Evolutionary conservation across 1,284 basidiomycete genomes (phyloP).

Genomic region (Fomitiporia mediterranea): DNA sequence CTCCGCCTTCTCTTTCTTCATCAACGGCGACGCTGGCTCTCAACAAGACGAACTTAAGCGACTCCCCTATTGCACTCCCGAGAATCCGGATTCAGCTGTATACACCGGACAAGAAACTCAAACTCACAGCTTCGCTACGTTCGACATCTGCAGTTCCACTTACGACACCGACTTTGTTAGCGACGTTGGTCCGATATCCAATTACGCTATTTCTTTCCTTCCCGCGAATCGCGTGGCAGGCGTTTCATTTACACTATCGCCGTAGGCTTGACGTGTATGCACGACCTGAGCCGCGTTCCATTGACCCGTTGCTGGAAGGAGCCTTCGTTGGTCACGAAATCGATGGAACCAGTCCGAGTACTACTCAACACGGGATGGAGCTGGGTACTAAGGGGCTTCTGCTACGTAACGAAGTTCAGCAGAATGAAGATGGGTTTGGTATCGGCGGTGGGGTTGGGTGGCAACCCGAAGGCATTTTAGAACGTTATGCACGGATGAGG

Average conservation of each 20-base stretch:
- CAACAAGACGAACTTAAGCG: not conserved
- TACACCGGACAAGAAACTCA: conserved; percentile 34
- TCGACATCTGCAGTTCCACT: conserved; percentile 39
- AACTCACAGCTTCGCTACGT: conserved; percentile 46
- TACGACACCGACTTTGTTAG: conserved; percentile 38
- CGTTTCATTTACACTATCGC: conserved; percentile 61
- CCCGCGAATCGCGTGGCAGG: conserved; percentile 62
- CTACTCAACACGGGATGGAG: too few species aligned
- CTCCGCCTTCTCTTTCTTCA: not conserved
- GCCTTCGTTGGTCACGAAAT: not conserved
- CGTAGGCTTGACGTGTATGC: conserved; percentile 59
- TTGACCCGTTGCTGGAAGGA: conserved; percentile 23
- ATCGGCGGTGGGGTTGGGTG: conserved; percentile 43
- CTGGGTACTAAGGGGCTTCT: not conserved
- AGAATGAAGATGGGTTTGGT: conserved; percentile 4
- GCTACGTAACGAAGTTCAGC: not conserved
- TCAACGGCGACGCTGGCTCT: not conserved
- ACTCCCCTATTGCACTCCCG: conserved; percentile 32
- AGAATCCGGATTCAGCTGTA: conserved; percentile 45
- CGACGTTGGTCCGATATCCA: conserved; percentile 44
- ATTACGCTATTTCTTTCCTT: conserved; percentile 56
- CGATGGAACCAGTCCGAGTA: conserved; percentile 9
- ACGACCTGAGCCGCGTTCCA: conserved; percentile 56
- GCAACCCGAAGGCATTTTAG: conserved; percentile 39
- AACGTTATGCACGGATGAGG: conserved; percentile 35